Evolutionary conservation across 345 rosid genomes (phyloP), one percentile per base, ranked within the genome.

Genomic region (Citrus hindsii): DNA sequence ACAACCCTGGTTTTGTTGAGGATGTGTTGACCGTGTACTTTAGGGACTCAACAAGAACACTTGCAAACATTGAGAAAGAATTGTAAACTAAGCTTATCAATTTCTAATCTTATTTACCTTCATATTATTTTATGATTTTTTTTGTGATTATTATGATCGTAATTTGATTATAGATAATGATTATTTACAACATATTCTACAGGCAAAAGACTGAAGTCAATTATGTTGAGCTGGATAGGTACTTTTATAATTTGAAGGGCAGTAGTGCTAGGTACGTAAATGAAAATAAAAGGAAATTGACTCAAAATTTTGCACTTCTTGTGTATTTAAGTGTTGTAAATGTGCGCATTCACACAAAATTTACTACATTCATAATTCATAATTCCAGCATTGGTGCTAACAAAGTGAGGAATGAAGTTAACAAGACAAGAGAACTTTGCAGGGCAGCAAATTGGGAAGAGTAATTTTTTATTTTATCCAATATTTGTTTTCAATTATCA

Each of bases 351-450:
- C 51, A 42, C 13, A 40, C 16, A 10, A 42, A 42, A 12, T 42
- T 42, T 42, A 3, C 4, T 12, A 46, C 51, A 27, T 62, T 5
- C 0, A 12, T 19, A 40, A 13, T 62, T 5, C 0, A 12, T 19
- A 40, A 13, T 46, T 22, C 22, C 78, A 88, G 89, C 48, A 40
- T 85, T 12, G 88, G 89, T 8, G 83, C 87, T 19, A 48, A 25
- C 53, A 83, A 65, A 37, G 72, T 88, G 27, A 35, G 28, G 22
- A 68, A 24, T 38, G 77, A 74, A 48, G 76, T 76, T 14, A 73
- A 8, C 28, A 42, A 40, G 18, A 53, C 76, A 70, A 69, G 76
- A 74, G 76, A 53, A 7, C 21, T 16, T 28, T 33, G 40, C 21
- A 30, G 66, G 72, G 66, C 58, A 28, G 35, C 33, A 9, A 60